A percentile compares a stretch with the other conserved stretches of the same genome.
Evolutionary conservation across 345 rosid genomes (phyloP).

Genomic region (Anacardium occidentale): DNA sequence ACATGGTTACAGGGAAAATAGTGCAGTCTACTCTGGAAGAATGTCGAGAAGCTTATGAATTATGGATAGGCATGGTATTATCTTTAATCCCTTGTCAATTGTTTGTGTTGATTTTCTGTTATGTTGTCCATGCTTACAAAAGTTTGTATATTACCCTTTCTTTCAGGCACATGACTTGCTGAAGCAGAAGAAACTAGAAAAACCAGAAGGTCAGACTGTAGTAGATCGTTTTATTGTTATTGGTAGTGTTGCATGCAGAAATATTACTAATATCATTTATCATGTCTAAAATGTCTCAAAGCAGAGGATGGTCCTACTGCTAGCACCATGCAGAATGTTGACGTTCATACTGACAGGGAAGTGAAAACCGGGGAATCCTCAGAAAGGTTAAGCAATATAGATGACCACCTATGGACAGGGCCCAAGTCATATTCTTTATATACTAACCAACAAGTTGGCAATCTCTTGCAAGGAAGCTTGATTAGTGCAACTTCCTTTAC

Average conservation of each 20-base stretch:
- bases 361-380: conserved; percentile 30
- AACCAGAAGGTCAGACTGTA: conserved; percentile 42
- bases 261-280: background rate
- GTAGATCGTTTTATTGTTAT: conserved; percentile 5
- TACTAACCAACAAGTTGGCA: conserved; percentile 21
- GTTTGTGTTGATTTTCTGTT: conserved; percentile 11
- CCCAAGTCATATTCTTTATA: conserved; percentile 28
- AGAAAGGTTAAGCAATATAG: conserved; percentile 31
- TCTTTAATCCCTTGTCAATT: background rate
- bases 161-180: conserved; percentile 73
- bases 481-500: conserved; percentile 16
- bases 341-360: conserved; percentile 31
- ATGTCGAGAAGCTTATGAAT: conserved; percentile 76
- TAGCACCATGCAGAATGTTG: conserved; percentile 30
- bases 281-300: conserved; percentile 13
- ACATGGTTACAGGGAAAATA: conserved; percentile 62
- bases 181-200: conserved; percentile 68
- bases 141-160: conserved; percentile 12
- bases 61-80: conserved; percentile 69
- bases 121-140: conserved; percentile 4
- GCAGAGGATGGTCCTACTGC: conserved; percentile 31
- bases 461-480: conserved; percentile 32
- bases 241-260: background rate
- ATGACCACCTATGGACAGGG: conserved; percentile 24
- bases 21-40: conserved; percentile 88